Evolutionary conservation across 2,329 filamentous ascomycete genomes (phyloP), one percentile per base, ranked within the genome.

Genomic region (Stemphylium lycopersici): DNA sequence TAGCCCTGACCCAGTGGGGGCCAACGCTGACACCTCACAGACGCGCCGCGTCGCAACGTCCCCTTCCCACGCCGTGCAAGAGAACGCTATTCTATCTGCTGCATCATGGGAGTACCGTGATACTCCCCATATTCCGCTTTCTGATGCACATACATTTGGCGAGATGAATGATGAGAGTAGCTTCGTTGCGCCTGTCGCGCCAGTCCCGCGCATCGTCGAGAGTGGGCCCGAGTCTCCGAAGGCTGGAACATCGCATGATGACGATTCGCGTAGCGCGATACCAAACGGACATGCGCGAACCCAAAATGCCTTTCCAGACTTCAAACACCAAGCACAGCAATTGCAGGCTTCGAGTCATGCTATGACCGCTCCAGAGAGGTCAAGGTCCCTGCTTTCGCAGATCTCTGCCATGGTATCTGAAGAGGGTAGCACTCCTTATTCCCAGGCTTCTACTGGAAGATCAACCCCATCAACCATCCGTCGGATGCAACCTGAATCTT

Each of bases 341-440:
- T 46, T 50, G 22, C 57, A 59, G 45, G 15, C 54, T 38, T 48
- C 61, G 7, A 49, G 48, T 3, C 31, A 58, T 31, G 49, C 61
- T 15, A 54, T 61, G 41, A 50, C 61, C n/a, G 59, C 56, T 8
- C 67, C 70, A 34, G 65, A 65, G 55, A 62, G 69, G 44, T 69
- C 70, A 31, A 68, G 69, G 40, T 74, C 72, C n/a, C 60, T 74
- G 8, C 61, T 74, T 12, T 75, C 72, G 6, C 67, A 66, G 31
- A 72, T 75, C 47, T 75, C 72, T 8, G 72, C 71, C 43, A 70
- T 71, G 53, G 72, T 75, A 1, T 69, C 72, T 7, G 67, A 65
- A 2, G 69, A 66, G 36, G 62, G 63, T n/a, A 55, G 29, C 44
- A 59, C 58, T 32, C 61, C 70, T 5, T 62, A 68, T 7, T 73